Evolutionary conservation across 371 early-diverging fungal species (phyloP), one percentile per base, ranked within the genome.

Genomic region (Smittium mucronatum): DNA sequence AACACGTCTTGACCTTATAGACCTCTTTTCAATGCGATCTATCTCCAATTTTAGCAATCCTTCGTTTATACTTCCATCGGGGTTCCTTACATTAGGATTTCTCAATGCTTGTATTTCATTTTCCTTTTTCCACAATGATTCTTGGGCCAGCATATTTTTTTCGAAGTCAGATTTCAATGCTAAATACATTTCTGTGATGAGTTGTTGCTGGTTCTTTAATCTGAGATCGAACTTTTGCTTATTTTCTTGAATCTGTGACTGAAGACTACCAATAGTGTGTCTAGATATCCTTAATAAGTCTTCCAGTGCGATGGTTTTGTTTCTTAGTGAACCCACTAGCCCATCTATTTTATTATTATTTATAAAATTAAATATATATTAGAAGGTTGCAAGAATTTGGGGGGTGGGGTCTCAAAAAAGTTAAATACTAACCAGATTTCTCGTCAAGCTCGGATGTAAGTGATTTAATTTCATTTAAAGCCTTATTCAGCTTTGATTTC

Each of bases 231-330:
- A 8, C 47, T 67, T 67, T 21, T 47, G 34, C 16, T 30, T 33
- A 36, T 36, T 67, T 67, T 67, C 67, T 57, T 33, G 11, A 16
- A 67, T 33, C 35, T 67, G 67, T 35, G 67, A 36, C 47, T 67
- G 34, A 2, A 67, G 28, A 47, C 36, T 47, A 29, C 67, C 67
- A 16, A 67, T 67, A 36, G 67, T 67, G 35, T 67, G 67, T 67
- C 67, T 67, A 5, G 67, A 67, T 36, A 67, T 57, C 29, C 67
- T 33, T 11, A 67, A 57, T 28, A 67, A 57, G 47, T 67, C 67
- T 28, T 67, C 67, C 28, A 67, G 57, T 16, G 36, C 67, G 2
- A 47, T 57, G 29, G 67, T 67, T 67, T 67, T 33, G 16, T 57
- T 67, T 36, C 57, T 33, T 17, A 67, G 31, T 17, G 35, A 11